Evolutionary conservation across 1,284 basidiomycete species (phyloP).

Genomic region (Fomitopsis schrenkii): DNA sequence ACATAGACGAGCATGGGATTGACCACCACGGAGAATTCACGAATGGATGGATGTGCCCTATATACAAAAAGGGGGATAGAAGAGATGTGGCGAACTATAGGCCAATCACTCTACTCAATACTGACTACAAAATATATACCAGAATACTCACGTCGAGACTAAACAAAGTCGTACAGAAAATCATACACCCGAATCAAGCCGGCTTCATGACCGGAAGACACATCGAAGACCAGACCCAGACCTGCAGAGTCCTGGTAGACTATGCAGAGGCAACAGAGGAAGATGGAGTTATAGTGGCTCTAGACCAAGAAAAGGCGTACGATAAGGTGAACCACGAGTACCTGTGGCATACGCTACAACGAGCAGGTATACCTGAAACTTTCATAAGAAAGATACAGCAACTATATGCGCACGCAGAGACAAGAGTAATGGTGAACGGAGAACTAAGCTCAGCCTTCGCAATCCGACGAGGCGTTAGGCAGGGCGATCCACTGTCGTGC

Average conservation of each 20-base stretch:
- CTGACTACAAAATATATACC: constrained; percentile 27
- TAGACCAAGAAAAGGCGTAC: too few relatives aligned
- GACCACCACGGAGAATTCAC: constrained; percentile 12
- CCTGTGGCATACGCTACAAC: constrained; percentile 14
- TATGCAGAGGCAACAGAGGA: constrained; percentile 18
- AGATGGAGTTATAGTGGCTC: constrained; percentile 6
- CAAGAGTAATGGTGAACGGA: too few relatives aligned
- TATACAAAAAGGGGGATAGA: constrained; percentile 31
- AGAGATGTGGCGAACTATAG: constrained; percentile 26
- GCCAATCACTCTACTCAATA: constrained; percentile 30
- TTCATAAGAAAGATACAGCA: too few relatives aligned
- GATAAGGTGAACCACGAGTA: constrained; percentile 26
- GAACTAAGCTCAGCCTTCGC: too few relatives aligned
- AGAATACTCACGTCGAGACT: constrained; percentile 18
- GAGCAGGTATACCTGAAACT: too few relatives aligned
- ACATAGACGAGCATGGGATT: too few relatives aligned
- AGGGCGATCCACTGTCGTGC: too few relatives aligned
- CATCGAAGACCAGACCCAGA: constrained; percentile 20
- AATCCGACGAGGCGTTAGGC: too few relatives aligned
- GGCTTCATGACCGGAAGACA: constrained; percentile 24
- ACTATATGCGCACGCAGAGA: too few relatives aligned
- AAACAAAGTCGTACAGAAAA: not conserved
- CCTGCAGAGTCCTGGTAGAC: constrained; percentile 17
- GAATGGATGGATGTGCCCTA: constrained; percentile 29
- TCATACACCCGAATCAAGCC: constrained; percentile 25